Percentiles rank a stretch among this genome's conserved stretches.
Evolutionary conservation across 2,329 filamentous ascomycete species (phyloP).

Genomic region (Arthrobotrys iridis): DNA sequence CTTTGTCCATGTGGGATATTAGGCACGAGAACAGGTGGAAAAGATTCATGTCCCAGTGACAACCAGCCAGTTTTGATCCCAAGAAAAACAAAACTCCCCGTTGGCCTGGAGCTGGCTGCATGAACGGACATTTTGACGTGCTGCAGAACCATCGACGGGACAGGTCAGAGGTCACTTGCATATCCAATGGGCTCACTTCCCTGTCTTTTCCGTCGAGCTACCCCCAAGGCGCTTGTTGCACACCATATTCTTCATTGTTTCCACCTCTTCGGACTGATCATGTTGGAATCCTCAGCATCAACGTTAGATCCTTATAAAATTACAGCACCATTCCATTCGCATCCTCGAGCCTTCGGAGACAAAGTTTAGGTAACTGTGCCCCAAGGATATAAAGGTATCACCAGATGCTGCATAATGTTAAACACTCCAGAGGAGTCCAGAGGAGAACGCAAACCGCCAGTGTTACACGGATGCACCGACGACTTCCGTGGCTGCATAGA

Average conservation of each 20-base stretch:
- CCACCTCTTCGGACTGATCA: background rate
- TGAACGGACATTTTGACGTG: conserved; percentile 48
- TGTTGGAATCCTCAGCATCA: background rate
- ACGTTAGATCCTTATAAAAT: background rate
- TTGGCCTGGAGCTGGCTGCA: background rate
- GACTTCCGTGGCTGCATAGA: conserved; percentile 9
- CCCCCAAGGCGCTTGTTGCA: conserved; percentile 26
- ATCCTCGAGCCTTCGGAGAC: conserved; percentile 1
- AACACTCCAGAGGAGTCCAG: conserved; percentile 1
- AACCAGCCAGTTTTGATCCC: too few relatives aligned
- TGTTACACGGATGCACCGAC: conserved; percentile 42
- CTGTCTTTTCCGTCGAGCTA: conserved; percentile 14
- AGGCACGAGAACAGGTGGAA: conserved; percentile 23
- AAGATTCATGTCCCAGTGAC: conserved; percentile 17
- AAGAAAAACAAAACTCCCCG: conserved; percentile 16
- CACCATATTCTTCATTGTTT: background rate
- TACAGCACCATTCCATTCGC: background rate
- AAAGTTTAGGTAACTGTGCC: background rate
- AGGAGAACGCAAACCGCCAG: conserved; percentile 3
- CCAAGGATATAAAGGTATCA: background rate
- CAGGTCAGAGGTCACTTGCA: conserved; percentile 52
- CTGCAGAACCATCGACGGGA: conserved; percentile 53
- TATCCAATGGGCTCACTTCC: conserved; percentile 41
- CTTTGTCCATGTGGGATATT: conserved; percentile 26
- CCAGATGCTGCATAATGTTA: conserved; percentile 32